A percentile compares a stretch with the other conserved stretches of the same genome.
These are phyloP conservation scores for Smallanthus sonchifolius DNA, from an alignment of 129 eudicot genomes.

Conservation along the genomic window DNA sequence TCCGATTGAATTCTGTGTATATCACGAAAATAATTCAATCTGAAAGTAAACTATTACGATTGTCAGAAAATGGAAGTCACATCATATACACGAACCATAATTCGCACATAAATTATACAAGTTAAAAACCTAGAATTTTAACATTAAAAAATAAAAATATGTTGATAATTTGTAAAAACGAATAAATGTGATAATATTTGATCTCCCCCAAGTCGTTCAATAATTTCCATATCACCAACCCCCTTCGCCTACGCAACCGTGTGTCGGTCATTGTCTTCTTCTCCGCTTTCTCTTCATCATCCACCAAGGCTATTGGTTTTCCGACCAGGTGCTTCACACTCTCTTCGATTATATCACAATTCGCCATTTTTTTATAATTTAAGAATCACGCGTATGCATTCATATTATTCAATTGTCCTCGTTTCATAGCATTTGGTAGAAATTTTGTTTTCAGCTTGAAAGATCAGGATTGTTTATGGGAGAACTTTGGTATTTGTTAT, in stretches of 20 bases:
- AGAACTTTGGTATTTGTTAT: neutral
- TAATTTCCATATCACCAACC: neutral
- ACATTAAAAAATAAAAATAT: too few species aligned
- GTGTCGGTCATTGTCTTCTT: neutral
- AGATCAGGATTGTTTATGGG: neutral
- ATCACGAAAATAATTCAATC: too few species aligned
- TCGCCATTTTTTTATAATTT: neutral
- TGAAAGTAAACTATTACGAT: too few species aligned
- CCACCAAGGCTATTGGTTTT: neutral
- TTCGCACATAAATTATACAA: too few species aligned
- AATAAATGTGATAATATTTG: neutral
- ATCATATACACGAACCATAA: too few species aligned
- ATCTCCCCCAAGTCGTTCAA: neutral
- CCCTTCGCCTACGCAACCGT: neutral
- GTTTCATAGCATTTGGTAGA: neutral
- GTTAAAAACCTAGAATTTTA: too few species aligned
- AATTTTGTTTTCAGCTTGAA: neutral
- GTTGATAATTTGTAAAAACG: too few species aligned
- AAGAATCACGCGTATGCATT: neutral
- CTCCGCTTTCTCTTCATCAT: neutral
- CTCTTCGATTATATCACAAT: neutral
- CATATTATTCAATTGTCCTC: constrained; percentile 3
- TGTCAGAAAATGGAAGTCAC: too few species aligned
- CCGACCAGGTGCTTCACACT: neutral
- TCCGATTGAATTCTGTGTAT: too few species aligned